Evolutionary conservation across 331 rosid genomes (phyloP).

Genomic region (Malus hybrid): DNA sequence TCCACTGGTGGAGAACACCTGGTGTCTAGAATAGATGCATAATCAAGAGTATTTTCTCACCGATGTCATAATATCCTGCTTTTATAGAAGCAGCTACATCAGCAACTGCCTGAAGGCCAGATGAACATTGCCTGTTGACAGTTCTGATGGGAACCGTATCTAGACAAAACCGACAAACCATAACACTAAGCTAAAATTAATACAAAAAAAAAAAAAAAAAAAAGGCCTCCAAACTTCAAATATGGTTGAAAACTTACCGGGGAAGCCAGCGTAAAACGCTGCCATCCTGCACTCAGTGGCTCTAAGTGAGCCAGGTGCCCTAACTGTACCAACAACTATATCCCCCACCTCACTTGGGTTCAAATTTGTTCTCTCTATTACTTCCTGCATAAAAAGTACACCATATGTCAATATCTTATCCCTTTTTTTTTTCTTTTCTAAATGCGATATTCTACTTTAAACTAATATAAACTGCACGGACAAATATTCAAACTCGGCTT

Average conservation of each 20-base stretch:
- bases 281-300: slow-evolving; percentile 93
- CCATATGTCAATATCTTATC: too few species aligned
- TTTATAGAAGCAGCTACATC: slow-evolving; percentile 87
- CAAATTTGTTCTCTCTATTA: slow-evolving; percentile 72
- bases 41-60: slow-evolving; percentile 30
- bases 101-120: slow-evolving; percentile 89
- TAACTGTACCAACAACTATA: slow-evolving; percentile 83
- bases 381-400: slow-evolving; percentile 38
- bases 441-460: too few species aligned
- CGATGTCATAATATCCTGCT: slow-evolving; percentile 77
- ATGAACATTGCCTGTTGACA: slow-evolving; percentile 88
- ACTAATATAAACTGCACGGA: too few species aligned
- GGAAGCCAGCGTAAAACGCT: slow-evolving; percentile 84
- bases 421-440: too few species aligned
- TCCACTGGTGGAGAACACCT: not conserved
- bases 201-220: not conserved
- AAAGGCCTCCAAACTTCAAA: not conserved
- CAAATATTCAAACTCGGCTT: too few species aligned
- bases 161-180: not conserved
- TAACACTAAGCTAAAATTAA: slow-evolving; percentile 1
- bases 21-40: not conserved
- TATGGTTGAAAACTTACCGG: slow-evolving; percentile 36
- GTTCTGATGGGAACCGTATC: slow-evolving; percentile 53
- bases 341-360: slow-evolving; percentile 79
- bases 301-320: slow-evolving; percentile 82